Conservation (phyloP, 1,284 basidiomycete species). For the Marasmius tenuissimus region DNA sequence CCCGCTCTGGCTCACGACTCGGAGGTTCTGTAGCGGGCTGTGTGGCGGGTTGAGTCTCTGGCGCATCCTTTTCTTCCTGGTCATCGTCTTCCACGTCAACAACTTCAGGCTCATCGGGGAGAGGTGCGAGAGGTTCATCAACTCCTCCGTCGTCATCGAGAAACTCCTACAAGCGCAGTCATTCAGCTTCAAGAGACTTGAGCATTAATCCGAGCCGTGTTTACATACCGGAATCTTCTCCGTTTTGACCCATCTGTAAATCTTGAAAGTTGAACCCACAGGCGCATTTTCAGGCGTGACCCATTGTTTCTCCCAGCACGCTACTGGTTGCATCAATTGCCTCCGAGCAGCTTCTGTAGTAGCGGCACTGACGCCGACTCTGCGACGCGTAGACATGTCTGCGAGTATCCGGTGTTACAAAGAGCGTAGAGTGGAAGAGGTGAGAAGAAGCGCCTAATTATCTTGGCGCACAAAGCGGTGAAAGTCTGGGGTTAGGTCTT, state of each 20-base stretch:
- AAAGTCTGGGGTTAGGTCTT: too few species aligned
- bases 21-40: slow-evolving; percentile 25
- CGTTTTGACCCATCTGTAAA: slow-evolving; percentile 74
- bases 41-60: slow-evolving; percentile 27
- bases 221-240: slow-evolving; percentile 65
- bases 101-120: slow-evolving; percentile 71
- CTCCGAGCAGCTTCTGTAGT: slow-evolving; percentile 76
- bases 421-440: not conserved
- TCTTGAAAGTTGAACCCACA: slow-evolving; percentile 57
- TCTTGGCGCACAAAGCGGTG: too few species aligned
- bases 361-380: slow-evolving; percentile 72
- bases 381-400: slow-evolving; percentile 66
- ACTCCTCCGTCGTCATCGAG: slow-evolving; percentile 77
- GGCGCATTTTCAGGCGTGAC: slow-evolving; percentile 51
- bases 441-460: not conserved
- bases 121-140: slow-evolving; percentile 73
- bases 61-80: slow-evolving; percentile 66
- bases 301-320: slow-evolving; percentile 77
- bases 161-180: slow-evolving; percentile 55
- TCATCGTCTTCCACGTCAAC: slow-evolving; percentile 64
- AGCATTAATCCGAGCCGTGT: not conserved
- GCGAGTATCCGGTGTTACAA: not conserved
- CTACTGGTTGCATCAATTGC: slow-evolving; percentile 79
- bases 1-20: slow-evolving; percentile 18
- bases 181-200: not conserved